A percentile compares a stretch with the other conserved stretches of the same genome.
These are phyloP conservation scores for Xanthoconium purpureum DNA, from an alignment of 768 basidiomycete genomes.

Conservation along the genomic window DNA sequence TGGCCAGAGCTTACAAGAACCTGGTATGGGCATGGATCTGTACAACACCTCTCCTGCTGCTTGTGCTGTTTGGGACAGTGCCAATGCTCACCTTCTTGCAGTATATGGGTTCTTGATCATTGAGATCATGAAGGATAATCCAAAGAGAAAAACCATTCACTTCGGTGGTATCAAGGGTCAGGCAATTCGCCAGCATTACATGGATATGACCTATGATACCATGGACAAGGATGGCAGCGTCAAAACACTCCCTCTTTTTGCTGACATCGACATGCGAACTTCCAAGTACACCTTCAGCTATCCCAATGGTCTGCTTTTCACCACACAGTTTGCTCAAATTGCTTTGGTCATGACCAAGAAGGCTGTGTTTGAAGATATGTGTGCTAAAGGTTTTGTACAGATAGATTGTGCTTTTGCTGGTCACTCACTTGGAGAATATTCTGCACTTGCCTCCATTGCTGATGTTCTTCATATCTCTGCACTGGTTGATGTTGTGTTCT, in stretches of 20 bases:
- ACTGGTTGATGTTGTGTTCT: slow-evolving; percentile 97
- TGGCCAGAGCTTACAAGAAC: slow-evolving; percentile 96
- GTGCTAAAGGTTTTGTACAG: slow-evolving; percentile 92
- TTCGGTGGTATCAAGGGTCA: slow-evolving; percentile 99
- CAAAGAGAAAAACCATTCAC: slow-evolving; percentile 96
- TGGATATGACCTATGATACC: slow-evolving; percentile 98
- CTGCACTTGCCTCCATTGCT: slow-evolving; percentile 95
- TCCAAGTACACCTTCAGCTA: slow-evolving; percentile 98
- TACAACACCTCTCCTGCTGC: slow-evolving; percentile 92
- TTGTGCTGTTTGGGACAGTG: slow-evolving; percentile 95
- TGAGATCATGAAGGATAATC: slow-evolving; percentile 98
- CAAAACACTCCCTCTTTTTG: slow-evolving; percentile 93
- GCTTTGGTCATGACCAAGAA: slow-evolving; percentile 98
- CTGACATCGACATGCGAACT: slow-evolving; percentile 92
- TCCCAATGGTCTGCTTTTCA: slow-evolving; percentile 90
- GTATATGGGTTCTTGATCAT: slow-evolving; percentile 99
- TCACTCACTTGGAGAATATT: slow-evolving; percentile 98
- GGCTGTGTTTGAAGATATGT: slow-evolving; percentile 98
- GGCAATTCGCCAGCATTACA: slow-evolving; percentile 97
- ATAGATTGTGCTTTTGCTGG: slow-evolving; percentile 92
- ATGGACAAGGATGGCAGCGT: slow-evolving; percentile 95
- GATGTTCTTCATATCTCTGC: slow-evolving; percentile 96
- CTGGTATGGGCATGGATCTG: slow-evolving; percentile 99
- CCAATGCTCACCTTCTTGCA: slow-evolving; percentile 87
- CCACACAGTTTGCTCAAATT: slow-evolving; percentile 98